Base-by-base conservation (phyloP, 2,329 filamentous ascomycete species). In the Botrytis pseudocinerea region DNA sequence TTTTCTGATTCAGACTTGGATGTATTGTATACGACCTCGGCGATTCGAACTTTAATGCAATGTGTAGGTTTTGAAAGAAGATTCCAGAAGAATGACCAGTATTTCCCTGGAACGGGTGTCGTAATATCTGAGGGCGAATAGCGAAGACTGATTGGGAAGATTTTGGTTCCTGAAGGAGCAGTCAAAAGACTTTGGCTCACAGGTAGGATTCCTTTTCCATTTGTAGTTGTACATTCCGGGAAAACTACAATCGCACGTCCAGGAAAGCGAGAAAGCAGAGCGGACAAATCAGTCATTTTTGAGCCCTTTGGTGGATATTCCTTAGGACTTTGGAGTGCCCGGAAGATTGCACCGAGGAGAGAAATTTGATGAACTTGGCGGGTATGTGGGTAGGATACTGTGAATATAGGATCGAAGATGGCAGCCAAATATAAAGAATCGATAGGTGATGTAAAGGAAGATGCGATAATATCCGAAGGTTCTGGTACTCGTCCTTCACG, bases 401-500 rank as follows among this genome's bases (percentile, higher is more conserved):
- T 97, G 84, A 99, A 98, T 81, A 99, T 88, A 4, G 96, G 96
- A 81, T 98, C 94, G 85, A 98, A 99, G 80, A 98, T 94, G 76
- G 94, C 95, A 74, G 96, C 94, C 38, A 99, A 90, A 82, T 98
- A 99, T 73, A 99, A 85, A 25, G 94, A 92, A 82, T 99, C 96
- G 81, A 99, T 89, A 14, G 96, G 96, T 16, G 93, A 97, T 48
- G 95, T 98, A 81, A 95, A 96, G 75, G 94, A 96, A 69, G 93
- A 92, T 66, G 94, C 95, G 78, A 99, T 96, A 78, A 99, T 87
- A 72, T 91, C 92, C 64, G 92, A 90, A 7, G 91, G 89, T 72
- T 92, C 89, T 1, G 96, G 96, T 28, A 98, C 89, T 59, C 93
- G 90, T 74, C 90, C 86, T 73, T 87, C 85, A 57, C 92, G 90